phyloP scores from a whole-genome alignment of 768 basidiomycete genomes.

The Russula compacta region DNA sequence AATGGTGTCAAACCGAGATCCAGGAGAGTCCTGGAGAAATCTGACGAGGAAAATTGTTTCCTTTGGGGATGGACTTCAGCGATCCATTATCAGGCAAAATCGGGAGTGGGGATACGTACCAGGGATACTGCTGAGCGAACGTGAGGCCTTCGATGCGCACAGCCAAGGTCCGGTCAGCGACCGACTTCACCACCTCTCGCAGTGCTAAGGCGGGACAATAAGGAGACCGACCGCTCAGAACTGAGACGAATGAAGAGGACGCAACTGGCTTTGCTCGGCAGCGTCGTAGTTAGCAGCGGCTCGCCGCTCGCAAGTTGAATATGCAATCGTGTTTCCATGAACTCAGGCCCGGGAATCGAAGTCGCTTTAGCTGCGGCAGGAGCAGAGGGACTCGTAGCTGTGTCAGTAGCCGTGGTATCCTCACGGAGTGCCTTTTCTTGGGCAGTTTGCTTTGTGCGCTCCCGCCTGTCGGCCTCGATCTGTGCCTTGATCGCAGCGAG shows the following conservation, averaged over 20 bases:
- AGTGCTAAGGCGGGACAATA: conserved; percentile 42
- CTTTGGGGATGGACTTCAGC: conserved; percentile 30
- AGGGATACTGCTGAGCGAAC: conserved; percentile 76
- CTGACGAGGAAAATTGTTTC: conserved; percentile 64
- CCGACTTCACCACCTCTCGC: conserved; percentile 76
- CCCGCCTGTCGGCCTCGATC: conserved; percentile 89
- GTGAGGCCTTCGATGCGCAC: conserved; percentile 73
- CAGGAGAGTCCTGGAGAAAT: conserved; percentile 72
- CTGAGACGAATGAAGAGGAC: conserved; percentile 24
- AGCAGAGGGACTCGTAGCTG: conserved; percentile 28
- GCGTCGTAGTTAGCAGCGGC: conserved; percentile 68
- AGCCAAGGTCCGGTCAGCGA: conserved; percentile 62
- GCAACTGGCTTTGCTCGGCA: conserved; percentile 69
- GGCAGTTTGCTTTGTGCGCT: conserved; percentile 79
- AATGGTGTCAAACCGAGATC: conserved; percentile 88
- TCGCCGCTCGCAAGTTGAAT: conserved; percentile 80
- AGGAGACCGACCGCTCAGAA: background rate
- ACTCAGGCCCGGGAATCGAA: conserved; percentile 55
- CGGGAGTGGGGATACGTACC: conserved; percentile 35
- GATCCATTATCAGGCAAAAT: background rate
- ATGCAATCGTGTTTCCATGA: conserved; percentile 81
- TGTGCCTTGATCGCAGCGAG: conserved; percentile 84
- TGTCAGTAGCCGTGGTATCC: conserved; percentile 38
- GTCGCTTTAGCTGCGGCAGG: conserved; percentile 24
- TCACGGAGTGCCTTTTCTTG: conserved; percentile 88